Percentiles rank a stretch among this genome's conserved stretches.
phyloP scores from a whole-genome alignment of 495 filamentous ascomycete genomes.

The Hyphodiscus hymeniophilus region DNA sequence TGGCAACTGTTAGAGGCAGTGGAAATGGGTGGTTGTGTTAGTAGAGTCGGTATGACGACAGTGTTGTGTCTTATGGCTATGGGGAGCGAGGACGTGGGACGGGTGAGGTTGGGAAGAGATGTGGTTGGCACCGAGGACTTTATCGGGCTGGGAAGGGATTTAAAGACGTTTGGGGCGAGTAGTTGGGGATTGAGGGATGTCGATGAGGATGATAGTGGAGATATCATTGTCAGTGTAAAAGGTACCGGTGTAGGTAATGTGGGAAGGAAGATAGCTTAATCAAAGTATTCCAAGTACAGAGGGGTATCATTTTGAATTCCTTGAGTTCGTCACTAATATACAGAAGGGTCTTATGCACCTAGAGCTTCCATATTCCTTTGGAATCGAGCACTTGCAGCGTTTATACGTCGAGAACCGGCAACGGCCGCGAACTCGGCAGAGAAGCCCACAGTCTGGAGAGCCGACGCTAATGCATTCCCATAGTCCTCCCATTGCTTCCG shows the following conservation, averaged over 20 bases:
- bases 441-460: slow-evolving; percentile 42
- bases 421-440: slow-evolving; percentile 27
- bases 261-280: slow-evolving; percentile 79
- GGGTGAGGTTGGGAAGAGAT: slow-evolving; percentile 56
- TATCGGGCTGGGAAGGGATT: slow-evolving; percentile 71
- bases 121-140: slow-evolving; percentile 72
- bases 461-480: slow-evolving; percentile 38
- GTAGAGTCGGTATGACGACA: slow-evolving; percentile 54
- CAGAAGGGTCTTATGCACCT: background rate
- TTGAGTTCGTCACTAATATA: slow-evolving; percentile 1
- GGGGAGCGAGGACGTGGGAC: slow-evolving; percentile 61
- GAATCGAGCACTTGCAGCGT: slow-evolving; percentile 12
- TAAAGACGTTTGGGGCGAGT: slow-evolving; percentile 74
- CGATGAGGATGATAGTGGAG: slow-evolving; percentile 51
- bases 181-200: slow-evolving; percentile 82
- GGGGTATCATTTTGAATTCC: background rate
- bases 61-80: slow-evolving; percentile 91
- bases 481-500: slow-evolving; percentile 53
- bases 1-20: slow-evolving; percentile 82
- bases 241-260: slow-evolving; percentile 94
- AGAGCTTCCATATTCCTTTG: slow-evolving; percentile 11
- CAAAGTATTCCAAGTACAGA: slow-evolving; percentile 9
- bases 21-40: slow-evolving; percentile 73
- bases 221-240: slow-evolving; percentile 84
- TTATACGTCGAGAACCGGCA: slow-evolving; percentile 10